Evolutionary conservation across 176 grass and related monocot species (phyloP), one percentile per base, ranked within the genome.

Genomic region (Dactylis glomerata): DNA sequence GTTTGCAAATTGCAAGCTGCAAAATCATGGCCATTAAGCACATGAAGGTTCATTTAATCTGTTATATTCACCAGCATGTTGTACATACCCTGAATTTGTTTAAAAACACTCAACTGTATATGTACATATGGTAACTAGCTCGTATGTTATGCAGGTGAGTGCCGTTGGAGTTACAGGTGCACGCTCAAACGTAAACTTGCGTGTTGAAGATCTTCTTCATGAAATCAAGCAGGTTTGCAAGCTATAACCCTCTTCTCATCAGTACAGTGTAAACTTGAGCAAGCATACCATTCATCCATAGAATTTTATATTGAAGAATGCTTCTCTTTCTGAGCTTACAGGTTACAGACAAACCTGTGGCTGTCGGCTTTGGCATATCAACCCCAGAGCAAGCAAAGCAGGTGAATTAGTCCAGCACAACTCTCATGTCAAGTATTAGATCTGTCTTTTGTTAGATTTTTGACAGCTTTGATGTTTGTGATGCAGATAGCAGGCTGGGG

Each of bases 351-450:
- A 98, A 96, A 90, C 89, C 93, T 49, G 91, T 98, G 30, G 91
- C 96, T 70, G 93, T 96, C 81, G 96, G 93, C 42, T 98, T 98
- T 82, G 93, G 96, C 56, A 87, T 98, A 81, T 98, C 93, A 4
- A 94, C 82, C 58, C 93, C 93, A 22, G 96, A 95, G 73, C 96
- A 98, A 79, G 91, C 93, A 67, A 87, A 95, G 75, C 96, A 98
- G 93, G 96, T 92, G 75, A 80, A 55, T 3, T n/a, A 70, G 11
- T 20, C 62, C 69, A 20, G 0, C 51, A 13, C 10, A 75, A 61
- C 20, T 28, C 57, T 78, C 51, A 28, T 86, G n/a, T n/a, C 37
- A 66, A 19, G 19, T 16, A 40, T 68, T 16, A 10, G 59, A 19
- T 27, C 2, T 61, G 26, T 73, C 20, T 81, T 42, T 36, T 73